phyloP scores from a whole-genome alignment of 306 rosid genomes.

The Medicago arabica region DNA sequence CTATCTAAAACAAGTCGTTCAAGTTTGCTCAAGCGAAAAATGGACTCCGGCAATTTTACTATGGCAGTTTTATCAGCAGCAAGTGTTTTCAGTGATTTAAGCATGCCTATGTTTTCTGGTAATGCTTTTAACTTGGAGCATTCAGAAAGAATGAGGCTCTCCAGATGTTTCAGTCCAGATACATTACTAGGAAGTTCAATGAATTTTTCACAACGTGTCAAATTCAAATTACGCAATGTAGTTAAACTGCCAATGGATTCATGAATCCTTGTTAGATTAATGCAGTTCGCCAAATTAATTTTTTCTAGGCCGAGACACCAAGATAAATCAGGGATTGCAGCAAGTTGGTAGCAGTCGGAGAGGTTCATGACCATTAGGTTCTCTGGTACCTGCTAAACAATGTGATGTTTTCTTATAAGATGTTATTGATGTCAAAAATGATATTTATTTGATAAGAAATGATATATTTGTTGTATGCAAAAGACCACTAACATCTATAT shows the following conservation, averaged over 20 bases:
- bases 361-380: constrained; percentile 62
- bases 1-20: constrained; percentile 49
- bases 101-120: constrained; percentile 54
- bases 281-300: constrained; percentile 57
- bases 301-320: constrained; percentile 51
- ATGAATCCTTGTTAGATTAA: constrained; percentile 51
- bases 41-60: constrained; percentile 56
- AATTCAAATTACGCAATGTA: constrained; percentile 54
- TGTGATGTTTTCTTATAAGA: not conserved
- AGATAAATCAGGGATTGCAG: constrained; percentile 63
- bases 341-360: constrained; percentile 41
- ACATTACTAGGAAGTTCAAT: constrained; percentile 54
- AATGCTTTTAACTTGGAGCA: constrained; percentile 52
- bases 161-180: constrained; percentile 62
- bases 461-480: not conserved
- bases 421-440: not conserved
- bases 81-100: constrained; percentile 58
- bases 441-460: not conserved
- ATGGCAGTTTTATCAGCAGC: constrained; percentile 51
- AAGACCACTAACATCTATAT: not conserved
- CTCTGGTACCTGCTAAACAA: constrained; percentile 54
- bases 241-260: constrained; percentile 55
- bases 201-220: constrained; percentile 50
- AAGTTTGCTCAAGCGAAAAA: constrained; percentile 53
- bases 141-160: constrained; percentile 52